phyloP scores from a whole-genome alignment of 352 stramenopile genomes.

The Pythium sp. region DNA sequence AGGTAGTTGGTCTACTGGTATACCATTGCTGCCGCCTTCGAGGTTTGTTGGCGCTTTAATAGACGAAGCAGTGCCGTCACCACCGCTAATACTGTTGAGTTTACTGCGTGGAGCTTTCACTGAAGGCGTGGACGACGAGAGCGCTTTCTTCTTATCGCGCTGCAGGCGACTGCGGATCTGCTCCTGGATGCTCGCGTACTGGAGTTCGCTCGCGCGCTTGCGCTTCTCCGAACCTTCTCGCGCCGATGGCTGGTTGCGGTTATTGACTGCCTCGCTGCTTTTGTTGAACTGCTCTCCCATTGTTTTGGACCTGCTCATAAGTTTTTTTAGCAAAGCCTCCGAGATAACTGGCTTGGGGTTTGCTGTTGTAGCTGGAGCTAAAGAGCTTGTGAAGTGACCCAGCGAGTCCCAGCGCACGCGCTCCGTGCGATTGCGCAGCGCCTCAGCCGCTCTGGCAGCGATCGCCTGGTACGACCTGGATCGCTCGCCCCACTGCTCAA shows the following conservation, averaged over 20 bases:
- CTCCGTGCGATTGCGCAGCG: slow-evolving; percentile 25
- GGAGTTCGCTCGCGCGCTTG: slow-evolving; percentile 8
- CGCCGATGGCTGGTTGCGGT: not conserved
- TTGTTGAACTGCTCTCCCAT: not conserved
- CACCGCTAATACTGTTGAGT: not conserved
- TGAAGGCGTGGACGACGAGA: not conserved
- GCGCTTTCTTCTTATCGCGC: slow-evolving; percentile 8
- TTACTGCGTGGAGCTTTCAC: slow-evolving; percentile 3
- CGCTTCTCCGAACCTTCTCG: slow-evolving; percentile 15
- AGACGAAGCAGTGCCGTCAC: too few species aligned
- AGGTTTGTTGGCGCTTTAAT: too few species aligned
- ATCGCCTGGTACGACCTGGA: slow-evolving; percentile 49
- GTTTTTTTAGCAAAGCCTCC: slow-evolving; percentile 16
- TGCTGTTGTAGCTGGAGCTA: not conserved
- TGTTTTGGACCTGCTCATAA: not conserved
- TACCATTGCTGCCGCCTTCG: not conserved
- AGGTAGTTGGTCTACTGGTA: not conserved
- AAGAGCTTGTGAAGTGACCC: slow-evolving; percentile 23
- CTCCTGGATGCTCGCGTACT: slow-evolving; percentile 25
- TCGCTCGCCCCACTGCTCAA: slow-evolving; percentile 47
- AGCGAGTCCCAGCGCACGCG: slow-evolving; percentile 53
- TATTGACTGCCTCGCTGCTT: not conserved
- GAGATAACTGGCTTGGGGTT: slow-evolving; percentile 9
- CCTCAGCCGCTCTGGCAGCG: slow-evolving; percentile 24
- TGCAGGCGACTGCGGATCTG: slow-evolving; percentile 21